Percentiles rank a stretch among this genome's conserved stretches.
phyloP scores from a whole-genome alignment of 2,329 filamentous ascomycete species.

The Diplodia scrobiculata region DNA sequence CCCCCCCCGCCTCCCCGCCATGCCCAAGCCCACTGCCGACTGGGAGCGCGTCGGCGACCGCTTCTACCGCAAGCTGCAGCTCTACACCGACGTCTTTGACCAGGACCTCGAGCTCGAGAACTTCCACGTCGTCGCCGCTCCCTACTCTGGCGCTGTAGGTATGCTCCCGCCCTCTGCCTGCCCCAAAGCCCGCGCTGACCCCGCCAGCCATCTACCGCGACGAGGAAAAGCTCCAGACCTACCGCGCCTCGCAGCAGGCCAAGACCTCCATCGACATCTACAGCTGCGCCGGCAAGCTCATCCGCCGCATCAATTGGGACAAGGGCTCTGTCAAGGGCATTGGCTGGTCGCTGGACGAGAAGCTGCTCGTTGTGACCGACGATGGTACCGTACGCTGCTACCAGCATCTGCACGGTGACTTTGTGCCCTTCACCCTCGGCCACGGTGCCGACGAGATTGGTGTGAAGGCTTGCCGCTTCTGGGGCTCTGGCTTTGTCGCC shows the following conservation, averaged over 20 bases:
- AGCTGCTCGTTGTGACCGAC: constrained; percentile 80
- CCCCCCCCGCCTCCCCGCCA: constrained; percentile 12
- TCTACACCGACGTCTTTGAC: constrained; percentile 93
- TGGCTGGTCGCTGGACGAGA: constrained; percentile 96
- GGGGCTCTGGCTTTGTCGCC: constrained; percentile 88
- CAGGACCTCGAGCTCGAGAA: constrained; percentile 92
- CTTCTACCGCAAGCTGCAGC: constrained; percentile 92
- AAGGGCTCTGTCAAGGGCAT: constrained; percentile 83
- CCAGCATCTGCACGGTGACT: constrained; percentile 89
- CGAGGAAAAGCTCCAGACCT: constrained; percentile 78
- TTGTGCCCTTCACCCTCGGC: constrained; percentile 89
- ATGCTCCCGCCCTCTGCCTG: constrained; percentile 39
- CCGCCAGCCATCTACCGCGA: constrained; percentile 75
- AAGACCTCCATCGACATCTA: constrained; percentile 93
- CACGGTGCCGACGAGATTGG: constrained; percentile 86
- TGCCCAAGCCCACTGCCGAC: constrained; percentile 70
- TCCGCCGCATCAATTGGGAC: constrained; percentile 86
- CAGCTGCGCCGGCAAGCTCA: constrained; percentile 85
- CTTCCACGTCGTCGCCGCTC: constrained; percentile 86
- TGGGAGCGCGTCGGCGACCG: constrained; percentile 93
- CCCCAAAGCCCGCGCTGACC: constrained; percentile 24
- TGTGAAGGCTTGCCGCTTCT: constrained; percentile 88
- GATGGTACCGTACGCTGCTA: constrained; percentile 92
- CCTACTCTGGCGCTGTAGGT: constrained; percentile 93
- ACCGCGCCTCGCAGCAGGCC: constrained; percentile 68